Conservation (phyloP, 306 rosid species). For the Betula pendula region DNA sequence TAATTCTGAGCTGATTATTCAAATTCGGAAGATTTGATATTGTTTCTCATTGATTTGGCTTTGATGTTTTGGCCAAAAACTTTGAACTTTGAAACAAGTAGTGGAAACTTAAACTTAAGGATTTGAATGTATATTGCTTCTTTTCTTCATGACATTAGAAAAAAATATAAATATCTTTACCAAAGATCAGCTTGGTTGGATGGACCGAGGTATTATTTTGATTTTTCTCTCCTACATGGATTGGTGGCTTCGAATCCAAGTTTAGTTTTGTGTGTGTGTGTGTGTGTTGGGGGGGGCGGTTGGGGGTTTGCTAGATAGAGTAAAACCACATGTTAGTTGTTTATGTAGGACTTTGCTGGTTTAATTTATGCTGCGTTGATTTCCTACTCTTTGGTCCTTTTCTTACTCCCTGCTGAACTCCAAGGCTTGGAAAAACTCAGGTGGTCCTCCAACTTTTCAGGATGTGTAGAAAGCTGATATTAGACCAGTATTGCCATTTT, state of each 20-base stretch:
- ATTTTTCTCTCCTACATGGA: no score
- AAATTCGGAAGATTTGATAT: conserved; percentile 6
- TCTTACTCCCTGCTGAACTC: neutral
- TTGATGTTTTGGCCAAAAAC: neutral
- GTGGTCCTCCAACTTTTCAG: conserved; percentile 4
- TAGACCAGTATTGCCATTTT: conserved; percentile 5
- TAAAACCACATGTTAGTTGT: neutral
- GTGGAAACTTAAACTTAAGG: neutral
- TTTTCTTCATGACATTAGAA: neutral
- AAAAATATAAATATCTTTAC: neutral
- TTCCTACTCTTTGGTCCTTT: neutral
- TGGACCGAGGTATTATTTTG: neutral
- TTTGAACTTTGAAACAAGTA: conserved; percentile 4
- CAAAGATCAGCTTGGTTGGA: neutral
- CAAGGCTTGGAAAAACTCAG: neutral
- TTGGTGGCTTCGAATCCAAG: neutral
- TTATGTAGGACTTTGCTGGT: neutral
- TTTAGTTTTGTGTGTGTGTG: no score
- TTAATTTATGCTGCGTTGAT: neutral
- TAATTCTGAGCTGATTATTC: conserved; percentile 30
- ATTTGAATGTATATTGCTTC: neutral
- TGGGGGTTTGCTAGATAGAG: neutral
- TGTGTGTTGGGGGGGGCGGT: no score
- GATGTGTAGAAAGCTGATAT: neutral
- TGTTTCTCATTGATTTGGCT: conserved; percentile 10